These are phyloP conservation scores for Wickerhamomyces pijperi DNA, from an alignment of 805 yeast species.

Conservation along the genomic window DNA sequence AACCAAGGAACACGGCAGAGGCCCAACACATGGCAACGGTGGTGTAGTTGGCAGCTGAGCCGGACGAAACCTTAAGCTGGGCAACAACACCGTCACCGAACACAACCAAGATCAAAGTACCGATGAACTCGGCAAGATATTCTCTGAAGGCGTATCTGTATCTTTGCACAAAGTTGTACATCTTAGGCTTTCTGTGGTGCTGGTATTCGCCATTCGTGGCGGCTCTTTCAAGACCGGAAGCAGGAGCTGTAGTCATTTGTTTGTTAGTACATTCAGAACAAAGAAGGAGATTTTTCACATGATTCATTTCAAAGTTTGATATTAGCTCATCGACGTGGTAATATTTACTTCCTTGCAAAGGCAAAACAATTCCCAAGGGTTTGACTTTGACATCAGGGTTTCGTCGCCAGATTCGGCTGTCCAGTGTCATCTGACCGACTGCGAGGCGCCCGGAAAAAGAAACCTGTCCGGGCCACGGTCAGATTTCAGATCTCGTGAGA, in stretches of 20 bases:
- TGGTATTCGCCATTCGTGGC: constrained; percentile 10
- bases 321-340: too few relatives aligned
- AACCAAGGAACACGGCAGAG: constrained; percentile 41
- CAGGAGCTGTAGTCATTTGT: constrained; percentile 12
- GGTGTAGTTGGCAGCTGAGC: constrained; percentile 28
- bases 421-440: too few relatives aligned
- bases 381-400: neutral
- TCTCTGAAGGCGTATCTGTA: constrained; percentile 27
- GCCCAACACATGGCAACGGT: constrained; percentile 42
- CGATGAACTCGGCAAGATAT: constrained; percentile 41
- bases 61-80: constrained; percentile 28
- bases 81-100: constrained; percentile 40
- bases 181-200: constrained; percentile 1
- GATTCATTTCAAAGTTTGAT: too few relatives aligned
- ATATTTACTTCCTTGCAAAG: too few relatives aligned
- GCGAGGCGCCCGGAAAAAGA: too few relatives aligned
- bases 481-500: too few relatives aligned
- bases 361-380: too few relatives aligned
- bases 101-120: constrained; percentile 32
- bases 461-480: too few relatives aligned
- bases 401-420: neutral
- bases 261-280: neutral
- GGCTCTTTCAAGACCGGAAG: constrained; percentile 18
- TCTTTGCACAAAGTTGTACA: constrained; percentile 15
- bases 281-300: too few relatives aligned